Base-by-base conservation (phyloP, 2,329 filamentous ascomycete species). In the Lasiodiplodia theobromae region DNA sequence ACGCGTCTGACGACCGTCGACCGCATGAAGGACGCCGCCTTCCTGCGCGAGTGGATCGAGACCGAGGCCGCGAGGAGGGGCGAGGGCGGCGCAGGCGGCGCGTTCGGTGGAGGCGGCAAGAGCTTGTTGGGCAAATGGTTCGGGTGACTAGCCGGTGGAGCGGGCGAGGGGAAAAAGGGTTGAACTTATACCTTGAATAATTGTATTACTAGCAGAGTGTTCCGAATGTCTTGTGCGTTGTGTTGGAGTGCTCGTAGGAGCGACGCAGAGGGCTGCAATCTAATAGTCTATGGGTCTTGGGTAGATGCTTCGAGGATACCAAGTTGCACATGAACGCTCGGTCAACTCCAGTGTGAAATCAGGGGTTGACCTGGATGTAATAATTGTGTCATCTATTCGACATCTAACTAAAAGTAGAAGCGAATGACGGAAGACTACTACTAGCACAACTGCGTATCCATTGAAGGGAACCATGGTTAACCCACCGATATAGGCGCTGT, bases 51-150 rank as follows among this genome's bases (percentile, higher is more conserved):
- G 58, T 86, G 84, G 84, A 76, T 86, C 68, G 74, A 83, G 66
- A 79, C 71, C 7, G 84, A 86, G 72, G 84, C 84, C 8, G 77
- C 73, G 66, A 79, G 83, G 70, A 82, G 11, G 94, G 85, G 0
- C 91, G 91, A 57, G 78, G 72, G 63, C 7, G 66, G 63, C 12
- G 49, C 28, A 4, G 64, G 53, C 4, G 67, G 31, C 31, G 31
- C 6, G 7, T 34, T 34, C 31, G 31, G 31, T 8, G 31, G 31
- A 34, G 31, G 53, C 23, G 60, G 60, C 28, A 82, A 21, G 40
- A 67, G 64, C 38, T 28, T 67, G 28, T 10, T 64, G 53, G 64
- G 64, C 16, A 67, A 47, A 38, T 65, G 63, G 66, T 68, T 68
- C 54, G 66, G 66, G 14, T 68, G 66, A 68, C 54, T 54, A 31